Base-by-base conservation (phyloP, 75 land plant genomes). In the Selaginella moellendorffii region DNA sequence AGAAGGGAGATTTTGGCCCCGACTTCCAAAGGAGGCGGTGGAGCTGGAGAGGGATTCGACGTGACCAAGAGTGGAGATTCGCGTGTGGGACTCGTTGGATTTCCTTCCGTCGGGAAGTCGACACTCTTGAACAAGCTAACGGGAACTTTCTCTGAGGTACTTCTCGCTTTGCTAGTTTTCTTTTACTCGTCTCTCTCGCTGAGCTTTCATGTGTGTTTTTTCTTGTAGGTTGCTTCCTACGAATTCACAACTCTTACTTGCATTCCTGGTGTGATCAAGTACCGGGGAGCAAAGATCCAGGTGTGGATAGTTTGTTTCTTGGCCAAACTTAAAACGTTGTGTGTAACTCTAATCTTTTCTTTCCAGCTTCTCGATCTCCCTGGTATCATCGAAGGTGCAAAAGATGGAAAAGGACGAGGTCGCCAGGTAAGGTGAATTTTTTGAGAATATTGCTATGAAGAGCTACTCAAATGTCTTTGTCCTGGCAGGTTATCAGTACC, bases 51-150 rank as follows among this genome's bases (percentile, higher is more conserved):
- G 66, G 99, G 99, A 22, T 95, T 95, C 82, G 99, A 95, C 77
- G 99, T 90, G n/a, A 95, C 99, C 51, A 95, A 95, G 72, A 95
- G 99, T 81, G 99, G 99, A 54, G 99, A 95, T 77, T 71, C 99
- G n/a, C 82, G 97, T 61, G 97, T 95, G 54, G 99, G 99, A 20
- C 83, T 95, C 5, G 99, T 95, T 10, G 99, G 99, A 1, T 95
- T 95, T 53, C 99, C 99, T 8, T 95, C 99, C 21, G 99, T 95
- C 70, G 99, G 99, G 28, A 95, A 95, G 62, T 95, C 99, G 17
- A 95, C 99, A 0, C 84, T 95, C 17, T 67, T 95, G 14, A 95
- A 95, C 74, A 95, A 95, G 66, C 82, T 95, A 52, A 95, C 99
- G 0, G 99, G 99, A 0, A 95, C 99, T 19, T 95, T 89, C 54